Conservation (phyloP, 257 asterid species). For the Forsythia suspensa region DNA sequence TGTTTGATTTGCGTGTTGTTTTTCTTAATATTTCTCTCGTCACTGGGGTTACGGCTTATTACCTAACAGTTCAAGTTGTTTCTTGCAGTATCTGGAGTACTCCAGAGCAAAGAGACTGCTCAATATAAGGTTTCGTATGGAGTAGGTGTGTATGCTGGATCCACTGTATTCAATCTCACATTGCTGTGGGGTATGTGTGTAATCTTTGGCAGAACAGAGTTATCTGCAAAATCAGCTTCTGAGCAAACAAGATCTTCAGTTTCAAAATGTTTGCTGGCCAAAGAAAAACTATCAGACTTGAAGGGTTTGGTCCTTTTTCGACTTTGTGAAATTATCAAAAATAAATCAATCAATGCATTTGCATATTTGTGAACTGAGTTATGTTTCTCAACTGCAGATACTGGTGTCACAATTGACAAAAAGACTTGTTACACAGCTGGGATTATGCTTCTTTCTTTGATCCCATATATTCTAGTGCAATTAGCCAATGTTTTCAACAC, state of each 20-base stretch:
- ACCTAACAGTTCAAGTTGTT: neutral
- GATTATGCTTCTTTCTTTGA: slow-evolving; percentile 51
- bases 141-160: slow-evolving; percentile 36
- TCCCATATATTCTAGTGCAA: slow-evolving; percentile 49
- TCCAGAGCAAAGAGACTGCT: slow-evolving; percentile 35
- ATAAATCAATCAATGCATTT: neutral
- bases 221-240: slow-evolving; percentile 11
- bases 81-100: slow-evolving; percentile 41
- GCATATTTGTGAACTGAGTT: neutral
- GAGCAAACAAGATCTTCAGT: neutral
- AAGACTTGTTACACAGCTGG: slow-evolving; percentile 52
- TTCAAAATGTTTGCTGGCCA: slow-evolving; percentile 13
- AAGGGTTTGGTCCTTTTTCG: slow-evolving; percentile 18
- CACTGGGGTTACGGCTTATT: neutral
- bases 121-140: slow-evolving; percentile 35
- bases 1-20: neutral
- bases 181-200: slow-evolving; percentile 45
- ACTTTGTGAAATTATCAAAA: neutral
- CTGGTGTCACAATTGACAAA: slow-evolving; percentile 43
- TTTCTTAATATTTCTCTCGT: neutral
- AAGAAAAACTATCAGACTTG: slow-evolving; percentile 17
- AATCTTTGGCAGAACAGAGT: slow-evolving; percentile 30
- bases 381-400: slow-evolving; percentile 26
- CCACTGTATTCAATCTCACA: slow-evolving; percentile 42
- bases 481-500: slow-evolving; percentile 24